Conservation (phyloP, 768 basidiomycete genomes). For the Rhizopogon vesiculosus region DNA sequence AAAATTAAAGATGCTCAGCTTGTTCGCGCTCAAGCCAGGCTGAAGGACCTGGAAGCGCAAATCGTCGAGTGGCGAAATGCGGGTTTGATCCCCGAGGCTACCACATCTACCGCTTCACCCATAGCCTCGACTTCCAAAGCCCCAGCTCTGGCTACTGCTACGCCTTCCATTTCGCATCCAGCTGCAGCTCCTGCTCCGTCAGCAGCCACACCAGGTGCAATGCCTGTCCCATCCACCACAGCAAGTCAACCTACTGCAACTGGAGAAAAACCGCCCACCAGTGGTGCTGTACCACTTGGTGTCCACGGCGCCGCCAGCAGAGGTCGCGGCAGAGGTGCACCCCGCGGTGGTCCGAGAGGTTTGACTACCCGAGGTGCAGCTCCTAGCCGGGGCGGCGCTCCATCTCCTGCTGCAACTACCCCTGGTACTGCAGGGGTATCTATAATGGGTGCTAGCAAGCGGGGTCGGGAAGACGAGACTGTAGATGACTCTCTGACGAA, state of each 20-base stretch:
- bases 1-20: conserved; percentile 72
- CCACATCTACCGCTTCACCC: conserved; percentile 15
- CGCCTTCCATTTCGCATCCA: conserved; percentile 11
- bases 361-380: conserved; percentile 26
- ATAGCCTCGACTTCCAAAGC: conserved; percentile 6
- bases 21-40: conserved; percentile 50
- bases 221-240: conserved; percentile 17
- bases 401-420: conserved; percentile 18
- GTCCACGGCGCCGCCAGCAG: conserved; percentile 12
- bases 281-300: conserved; percentile 22
- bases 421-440: conserved; percentile 40
- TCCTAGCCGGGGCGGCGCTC: conserved; percentile 14
- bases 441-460: conserved; percentile 62
- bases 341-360: conserved; percentile 31
- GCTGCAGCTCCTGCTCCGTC: conserved; percentile 12
- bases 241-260: conserved; percentile 19
- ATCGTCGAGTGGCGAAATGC: conserved; percentile 52
- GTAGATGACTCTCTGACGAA: conserved; percentile 62
- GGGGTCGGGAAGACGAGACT: conserved; percentile 53
- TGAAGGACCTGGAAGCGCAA: conserved; percentile 68
- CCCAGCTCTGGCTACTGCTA: conserved; percentile 5
- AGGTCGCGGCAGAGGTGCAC: conserved; percentile 23
- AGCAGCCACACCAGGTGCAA: conserved; percentile 11
- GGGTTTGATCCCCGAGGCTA: conserved; percentile 39
- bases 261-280: conserved; percentile 26